Evolutionary conservation across 306 rosid species (phyloP).

Genomic region (Rosa lucieae): DNA sequence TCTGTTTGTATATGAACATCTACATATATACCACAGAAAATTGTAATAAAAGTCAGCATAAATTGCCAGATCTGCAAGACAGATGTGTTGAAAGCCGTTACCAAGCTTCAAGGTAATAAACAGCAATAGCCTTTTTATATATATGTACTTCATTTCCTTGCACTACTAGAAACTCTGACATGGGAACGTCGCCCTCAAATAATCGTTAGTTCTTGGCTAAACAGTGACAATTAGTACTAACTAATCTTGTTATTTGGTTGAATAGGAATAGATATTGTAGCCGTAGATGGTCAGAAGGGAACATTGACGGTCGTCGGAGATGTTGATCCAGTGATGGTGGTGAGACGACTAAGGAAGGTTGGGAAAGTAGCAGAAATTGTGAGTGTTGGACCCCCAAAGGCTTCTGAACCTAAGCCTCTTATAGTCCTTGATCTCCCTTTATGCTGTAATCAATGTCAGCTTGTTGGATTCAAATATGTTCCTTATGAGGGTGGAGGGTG

Average conservation of each 20-base stretch:
- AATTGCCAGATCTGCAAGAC: constrained; percentile 7
- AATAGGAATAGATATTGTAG: not conserved
- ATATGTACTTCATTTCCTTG: not conserved
- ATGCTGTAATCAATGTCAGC: not conserved
- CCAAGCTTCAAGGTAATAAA: constrained; percentile 13
- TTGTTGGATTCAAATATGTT: not conserved
- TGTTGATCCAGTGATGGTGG: constrained; percentile 6
- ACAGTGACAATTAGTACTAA: not conserved
- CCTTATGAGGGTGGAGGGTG: not conserved
- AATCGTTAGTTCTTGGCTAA: not conserved
- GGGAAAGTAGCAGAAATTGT: not conserved
- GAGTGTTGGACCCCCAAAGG: constrained; percentile 7
- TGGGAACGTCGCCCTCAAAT: not conserved
- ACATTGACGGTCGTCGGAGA: not conserved
- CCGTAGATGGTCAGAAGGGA: constrained; percentile 7
- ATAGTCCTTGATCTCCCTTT: not conserved
- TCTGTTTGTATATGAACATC: not conserved
- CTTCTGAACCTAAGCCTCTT: not conserved
- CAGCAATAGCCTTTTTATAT: not conserved
- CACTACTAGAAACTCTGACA: not conserved
- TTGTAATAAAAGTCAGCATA: constrained; percentile 2
- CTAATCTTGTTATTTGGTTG: not conserved
- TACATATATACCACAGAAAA: not conserved
- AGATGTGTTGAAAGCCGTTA: constrained; percentile 10
- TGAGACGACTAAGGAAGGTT: not conserved